Percentiles rank a stretch among this genome's conserved stretches.
Conservation (phyloP, 176 grass and related monocot genomes). For the Chloris gayana region DNA sequence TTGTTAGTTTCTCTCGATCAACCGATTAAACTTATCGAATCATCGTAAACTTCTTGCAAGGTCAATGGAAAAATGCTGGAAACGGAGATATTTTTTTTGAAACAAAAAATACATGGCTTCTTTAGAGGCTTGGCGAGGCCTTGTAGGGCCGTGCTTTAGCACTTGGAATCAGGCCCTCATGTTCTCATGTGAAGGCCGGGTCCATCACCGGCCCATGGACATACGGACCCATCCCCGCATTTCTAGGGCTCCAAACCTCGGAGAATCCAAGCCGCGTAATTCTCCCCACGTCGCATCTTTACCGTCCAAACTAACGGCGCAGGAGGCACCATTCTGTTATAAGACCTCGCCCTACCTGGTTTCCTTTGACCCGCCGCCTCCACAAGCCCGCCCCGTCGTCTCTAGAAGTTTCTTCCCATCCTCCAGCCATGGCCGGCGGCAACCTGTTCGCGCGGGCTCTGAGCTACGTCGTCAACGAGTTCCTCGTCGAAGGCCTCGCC, state of each 20-base stretch:
- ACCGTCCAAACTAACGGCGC: not conserved
- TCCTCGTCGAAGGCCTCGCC: conserved; percentile 73
- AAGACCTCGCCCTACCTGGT: not conserved
- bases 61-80: not conserved
- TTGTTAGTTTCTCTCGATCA: too few relatives aligned
- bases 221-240: not conserved
- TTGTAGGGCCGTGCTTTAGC: not conserved
- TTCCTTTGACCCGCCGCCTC: conserved; percentile 12
- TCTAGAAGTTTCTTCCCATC: conserved; percentile 12
- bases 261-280: conserved; percentile 8
- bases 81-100: too few relatives aligned
- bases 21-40: too few relatives aligned
- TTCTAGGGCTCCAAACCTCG: conserved; percentile 18
- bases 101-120: too few relatives aligned
- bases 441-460: conserved; percentile 62
- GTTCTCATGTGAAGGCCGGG: not conserved
- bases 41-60: not conserved
- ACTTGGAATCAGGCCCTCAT: not conserved
- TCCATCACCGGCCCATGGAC: not conserved
- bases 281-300: not conserved
- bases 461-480: conserved; percentile 66
- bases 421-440: conserved; percentile 57
- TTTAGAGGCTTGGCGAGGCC: too few relatives aligned
- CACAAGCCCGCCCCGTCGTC: not conserved
- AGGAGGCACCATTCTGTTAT: not conserved